These are phyloP conservation scores for Erigeron philadelphicus DNA, from an alignment of 140 eudicot genomes.

Conservation along the genomic window DNA sequence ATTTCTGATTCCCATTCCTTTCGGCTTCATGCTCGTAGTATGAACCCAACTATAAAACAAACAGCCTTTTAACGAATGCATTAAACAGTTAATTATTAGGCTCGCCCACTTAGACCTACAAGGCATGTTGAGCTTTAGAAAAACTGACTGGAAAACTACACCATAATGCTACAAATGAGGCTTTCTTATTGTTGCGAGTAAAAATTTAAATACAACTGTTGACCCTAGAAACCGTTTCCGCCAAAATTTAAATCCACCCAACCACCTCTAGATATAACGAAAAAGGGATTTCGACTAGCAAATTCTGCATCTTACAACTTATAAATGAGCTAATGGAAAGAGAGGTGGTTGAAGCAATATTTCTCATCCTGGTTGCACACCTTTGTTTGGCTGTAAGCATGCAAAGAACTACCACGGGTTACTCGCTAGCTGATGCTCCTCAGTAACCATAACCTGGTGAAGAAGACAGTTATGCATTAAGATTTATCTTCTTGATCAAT, in stretches of 20 bases:
- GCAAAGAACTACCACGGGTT: constrained; percentile 16
- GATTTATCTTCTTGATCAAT: neutral
- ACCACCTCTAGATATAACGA: constrained; percentile 22
- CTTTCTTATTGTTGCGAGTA: constrained; percentile 10
- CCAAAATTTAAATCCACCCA: constrained; percentile 33
- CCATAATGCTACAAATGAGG: neutral
- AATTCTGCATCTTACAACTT: constrained; percentile 15
- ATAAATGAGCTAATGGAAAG: constrained; percentile 17
- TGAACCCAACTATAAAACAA: neutral
- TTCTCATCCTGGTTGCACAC: constrained; percentile 20
- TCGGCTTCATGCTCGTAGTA: neutral
- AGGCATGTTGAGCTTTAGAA: neutral
- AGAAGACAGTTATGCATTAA: neutral
- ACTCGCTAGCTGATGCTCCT: constrained; percentile 19
- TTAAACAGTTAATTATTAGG: neutral
- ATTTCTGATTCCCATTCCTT: too few species aligned
- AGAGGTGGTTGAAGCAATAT: constrained; percentile 17
- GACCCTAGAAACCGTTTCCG: constrained; percentile 26
- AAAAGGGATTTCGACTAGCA: neutral
- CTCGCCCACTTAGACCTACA: neutral
- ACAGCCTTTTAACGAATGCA: neutral
- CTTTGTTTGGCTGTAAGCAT: neutral
- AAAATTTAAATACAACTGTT: constrained; percentile 11
- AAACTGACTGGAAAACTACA: neutral
- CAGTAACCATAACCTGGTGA: constrained; percentile 34